A percentile compares a stretch with the other conserved stretches of the same genome.
phyloP scores from a whole-genome alignment of 2,329 filamentous ascomycete genomes.

The Ilyonectria destructans region DNA sequence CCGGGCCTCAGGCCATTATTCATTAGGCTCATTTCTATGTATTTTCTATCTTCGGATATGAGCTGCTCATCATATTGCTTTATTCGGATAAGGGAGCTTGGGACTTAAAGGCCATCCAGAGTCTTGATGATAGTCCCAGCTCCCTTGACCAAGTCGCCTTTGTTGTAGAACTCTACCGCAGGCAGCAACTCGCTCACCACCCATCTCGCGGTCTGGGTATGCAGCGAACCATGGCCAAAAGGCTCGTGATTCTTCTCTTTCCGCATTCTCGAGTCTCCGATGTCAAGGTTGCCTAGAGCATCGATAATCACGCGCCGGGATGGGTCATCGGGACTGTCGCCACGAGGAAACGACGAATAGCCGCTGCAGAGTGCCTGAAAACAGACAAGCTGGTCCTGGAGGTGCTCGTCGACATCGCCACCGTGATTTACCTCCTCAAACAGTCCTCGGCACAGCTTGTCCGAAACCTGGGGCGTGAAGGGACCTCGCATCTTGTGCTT shows the following conservation, averaged over 20 bases:
- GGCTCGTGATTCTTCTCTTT: slow-evolving; percentile 65
- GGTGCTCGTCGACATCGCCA: slow-evolving; percentile 69
- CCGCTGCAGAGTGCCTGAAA: slow-evolving; percentile 73
- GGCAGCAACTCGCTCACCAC: slow-evolving; percentile 69
- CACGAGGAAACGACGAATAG: slow-evolving; percentile 63
- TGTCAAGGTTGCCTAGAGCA: slow-evolving; percentile 50
- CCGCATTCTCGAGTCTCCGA: slow-evolving; percentile 51
- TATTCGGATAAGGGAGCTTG: not conserved
- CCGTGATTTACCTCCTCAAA: slow-evolving; percentile 61
- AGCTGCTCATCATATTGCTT: not conserved
- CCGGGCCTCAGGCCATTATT: not conserved
- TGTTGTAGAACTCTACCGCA: slow-evolving; percentile 65
- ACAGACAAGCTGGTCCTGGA: slow-evolving; percentile 75
- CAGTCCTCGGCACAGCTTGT: slow-evolving; percentile 63
- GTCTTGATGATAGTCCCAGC: slow-evolving; percentile 48
- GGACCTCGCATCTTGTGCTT: slow-evolving; percentile 52
- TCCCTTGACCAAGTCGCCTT: slow-evolving; percentile 67
- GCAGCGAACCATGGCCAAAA: slow-evolving; percentile 71
- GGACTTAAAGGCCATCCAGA: not conserved
- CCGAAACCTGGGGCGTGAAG: slow-evolving; percentile 60
- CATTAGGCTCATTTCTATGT: not conserved
- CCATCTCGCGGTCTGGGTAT: slow-evolving; percentile 75
- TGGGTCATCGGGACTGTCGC: slow-evolving; percentile 37
- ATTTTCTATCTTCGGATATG: not conserved
- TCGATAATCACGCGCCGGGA: slow-evolving; percentile 45